Evolutionary conservation across 1,284 basidiomycete species (phyloP).

Genomic region (Fomitopsis schrenkii): DNA sequence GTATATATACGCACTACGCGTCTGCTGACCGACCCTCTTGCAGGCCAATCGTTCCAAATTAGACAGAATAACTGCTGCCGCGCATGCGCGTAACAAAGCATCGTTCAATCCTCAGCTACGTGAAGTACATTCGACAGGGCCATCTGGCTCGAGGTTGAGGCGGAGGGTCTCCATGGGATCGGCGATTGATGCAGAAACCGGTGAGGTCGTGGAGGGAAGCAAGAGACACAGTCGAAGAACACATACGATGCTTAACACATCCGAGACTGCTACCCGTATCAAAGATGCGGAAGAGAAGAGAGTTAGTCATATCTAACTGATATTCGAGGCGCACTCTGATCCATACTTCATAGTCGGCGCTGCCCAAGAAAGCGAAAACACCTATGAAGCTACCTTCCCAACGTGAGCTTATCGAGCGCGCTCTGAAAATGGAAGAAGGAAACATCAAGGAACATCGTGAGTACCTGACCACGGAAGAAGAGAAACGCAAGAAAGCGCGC

Average conservation of each 20-base stretch:
- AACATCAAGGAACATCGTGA: slow-evolving; percentile 77
- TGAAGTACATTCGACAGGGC: slow-evolving; percentile 22
- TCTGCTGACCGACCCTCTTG: neutral
- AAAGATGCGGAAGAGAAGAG: slow-evolving; percentile 62
- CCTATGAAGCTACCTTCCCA: slow-evolving; percentile 59
- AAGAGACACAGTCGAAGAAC: slow-evolving; percentile 62
- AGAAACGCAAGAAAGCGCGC: slow-evolving; percentile 68
- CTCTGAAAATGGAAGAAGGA: slow-evolving; percentile 81
- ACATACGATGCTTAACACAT: slow-evolving; percentile 64
- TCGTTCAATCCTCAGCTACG: slow-evolving; percentile 54
- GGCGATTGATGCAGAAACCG: slow-evolving; percentile 53
- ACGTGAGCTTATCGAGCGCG: slow-evolving; percentile 75
- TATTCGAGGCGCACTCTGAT: neutral
- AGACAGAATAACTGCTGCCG: slow-evolving; percentile 59
- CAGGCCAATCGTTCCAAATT: slow-evolving; percentile 52
- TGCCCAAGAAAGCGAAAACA: slow-evolving; percentile 57
- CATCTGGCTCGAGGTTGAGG: slow-evolving; percentile 34
- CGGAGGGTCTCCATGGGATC: slow-evolving; percentile 52
- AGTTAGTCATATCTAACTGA: slow-evolving; percentile 31
- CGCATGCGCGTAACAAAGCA: slow-evolving; percentile 57
- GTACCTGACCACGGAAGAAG: slow-evolving; percentile 77
- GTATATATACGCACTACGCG: slow-evolving; percentile 3
- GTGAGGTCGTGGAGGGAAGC: slow-evolving; percentile 41
- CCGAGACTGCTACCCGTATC: slow-evolving; percentile 54
- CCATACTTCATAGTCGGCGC: slow-evolving; percentile 39